phyloP scores from a whole-genome alignment of 768 basidiomycete species.

The Melanogaster broomeanus region DNA sequence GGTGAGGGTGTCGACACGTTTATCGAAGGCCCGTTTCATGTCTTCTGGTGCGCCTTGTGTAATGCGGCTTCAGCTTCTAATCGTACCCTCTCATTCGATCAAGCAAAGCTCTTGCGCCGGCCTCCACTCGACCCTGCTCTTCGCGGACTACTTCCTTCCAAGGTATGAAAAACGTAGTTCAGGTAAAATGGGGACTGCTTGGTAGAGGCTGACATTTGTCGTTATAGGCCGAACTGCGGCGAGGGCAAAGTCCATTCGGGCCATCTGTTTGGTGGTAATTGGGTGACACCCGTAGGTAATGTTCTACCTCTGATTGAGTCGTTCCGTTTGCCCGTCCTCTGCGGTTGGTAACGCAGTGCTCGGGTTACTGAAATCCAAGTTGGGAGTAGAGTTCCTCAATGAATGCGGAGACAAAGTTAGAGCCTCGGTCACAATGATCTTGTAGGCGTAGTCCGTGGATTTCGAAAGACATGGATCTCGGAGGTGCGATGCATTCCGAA shows the following conservation, averaged over 20 bases:
- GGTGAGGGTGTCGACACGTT: not conserved
- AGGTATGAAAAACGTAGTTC: too few species aligned
- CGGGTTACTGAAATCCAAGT: conserved; percentile 37
- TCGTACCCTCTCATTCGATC: too few species aligned
- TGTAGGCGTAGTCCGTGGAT: conserved; percentile 27
- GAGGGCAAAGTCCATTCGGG: conserved; percentile 25
- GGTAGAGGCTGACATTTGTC: conserved; percentile 29
- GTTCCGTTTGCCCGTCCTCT: too few species aligned
- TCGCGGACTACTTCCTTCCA: too few species aligned
- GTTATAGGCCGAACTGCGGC: conserved; percentile 39
- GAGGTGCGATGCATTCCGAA: conserved; percentile 14
- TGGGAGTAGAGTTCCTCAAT: too few species aligned
- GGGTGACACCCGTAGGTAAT: conserved; percentile 36
- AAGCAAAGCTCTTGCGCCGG: too few species aligned
- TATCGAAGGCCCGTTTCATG: conserved; percentile 28
- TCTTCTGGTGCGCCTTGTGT: conserved; percentile 17
- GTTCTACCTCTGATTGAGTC: too few species aligned
- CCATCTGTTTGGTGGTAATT: conserved; percentile 38
- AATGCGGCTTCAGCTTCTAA: conserved; percentile 11
- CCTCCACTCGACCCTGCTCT: too few species aligned
- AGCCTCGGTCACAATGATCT: conserved; percentile 31
- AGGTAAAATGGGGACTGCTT: too few species aligned
- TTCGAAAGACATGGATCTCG: conserved; percentile 22
- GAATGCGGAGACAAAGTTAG: conserved; percentile 33
- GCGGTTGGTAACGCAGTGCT: conserved; percentile 48